phyloP scores from a whole-genome alignment of 768 basidiomycete species.

The Pisolithus albus region DNA sequence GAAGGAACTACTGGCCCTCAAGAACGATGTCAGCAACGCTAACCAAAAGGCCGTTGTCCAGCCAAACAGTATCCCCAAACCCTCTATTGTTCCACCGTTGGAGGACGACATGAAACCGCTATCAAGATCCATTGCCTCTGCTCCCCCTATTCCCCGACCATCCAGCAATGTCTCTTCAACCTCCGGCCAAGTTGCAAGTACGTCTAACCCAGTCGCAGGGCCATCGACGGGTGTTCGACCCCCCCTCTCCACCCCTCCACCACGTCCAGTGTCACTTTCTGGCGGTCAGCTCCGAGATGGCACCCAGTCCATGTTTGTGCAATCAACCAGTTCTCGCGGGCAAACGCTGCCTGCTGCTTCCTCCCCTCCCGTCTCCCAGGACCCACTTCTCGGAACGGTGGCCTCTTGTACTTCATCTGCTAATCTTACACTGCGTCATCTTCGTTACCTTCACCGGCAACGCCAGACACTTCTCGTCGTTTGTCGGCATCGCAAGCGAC shows the following conservation, averaged over 20 bases:
- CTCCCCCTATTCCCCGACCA: slow-evolving; percentile 17
- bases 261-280: slow-evolving; percentile 43
- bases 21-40: slow-evolving; percentile 65
- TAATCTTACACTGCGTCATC: slow-evolving; percentile 14
- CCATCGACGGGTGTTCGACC: slow-evolving; percentile 35
- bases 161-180: slow-evolving; percentile 16
- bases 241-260: slow-evolving; percentile 20
- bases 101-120: slow-evolving; percentile 49
- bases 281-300: slow-evolving; percentile 67
- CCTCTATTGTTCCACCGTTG: slow-evolving; percentile 52
- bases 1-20: slow-evolving; percentile 80
- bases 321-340: slow-evolving; percentile 34
- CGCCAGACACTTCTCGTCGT: slow-evolving; percentile 2
- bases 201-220: slow-evolving; percentile 48
- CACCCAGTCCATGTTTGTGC: slow-evolving; percentile 76
- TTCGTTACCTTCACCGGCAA: slow-evolving; percentile 7
- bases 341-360: slow-evolving; percentile 29
- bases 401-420: slow-evolving; percentile 6
- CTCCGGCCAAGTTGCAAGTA: slow-evolving; percentile 25
- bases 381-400: slow-evolving; percentile 12
- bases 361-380: slow-evolving; percentile 27
- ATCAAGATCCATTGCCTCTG: slow-evolving; percentile 13
- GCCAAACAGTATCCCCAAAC: slow-evolving; percentile 50
- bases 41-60: slow-evolving; percentile 49
- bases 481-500: slow-evolving; percentile 22